Percentiles rank a stretch among this genome's conserved stretches.
Conservation (phyloP, 2,329 filamentous ascomycete species). For the Hymenoscyphus linearis region DNA sequence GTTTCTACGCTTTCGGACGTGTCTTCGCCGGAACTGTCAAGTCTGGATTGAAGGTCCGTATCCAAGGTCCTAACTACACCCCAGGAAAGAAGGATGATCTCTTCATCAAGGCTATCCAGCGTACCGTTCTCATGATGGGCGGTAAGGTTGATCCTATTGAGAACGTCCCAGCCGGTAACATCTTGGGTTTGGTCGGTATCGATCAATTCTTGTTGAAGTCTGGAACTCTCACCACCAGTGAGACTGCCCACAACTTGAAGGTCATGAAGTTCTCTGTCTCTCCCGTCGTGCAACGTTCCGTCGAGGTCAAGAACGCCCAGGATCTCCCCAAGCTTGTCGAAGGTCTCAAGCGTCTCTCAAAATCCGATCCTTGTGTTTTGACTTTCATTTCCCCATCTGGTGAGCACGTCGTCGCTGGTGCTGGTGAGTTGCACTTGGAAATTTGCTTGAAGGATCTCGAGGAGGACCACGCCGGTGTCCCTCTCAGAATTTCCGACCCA, state of each 20-base stretch:
- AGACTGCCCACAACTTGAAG: conserved; percentile 99
- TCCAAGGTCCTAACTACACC: conserved; percentile 98
- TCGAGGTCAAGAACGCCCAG: conserved; percentile 99
- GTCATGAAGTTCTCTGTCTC: conserved; percentile 99
- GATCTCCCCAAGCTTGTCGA: conserved; percentile 99
- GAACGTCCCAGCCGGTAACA: conserved; percentile 99
- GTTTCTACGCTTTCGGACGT: conserved; percentile 99
- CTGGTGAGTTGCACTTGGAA: conserved; percentile 98
- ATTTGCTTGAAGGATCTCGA: conserved; percentile 99
- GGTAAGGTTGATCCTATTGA: conserved; percentile 98
- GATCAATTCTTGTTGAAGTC: conserved; percentile 99
- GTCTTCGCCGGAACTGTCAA: conserved; percentile 98
- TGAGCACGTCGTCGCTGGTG: conserved; percentile 98
- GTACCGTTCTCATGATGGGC: conserved; percentile 99
- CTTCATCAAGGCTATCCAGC: conserved; percentile 99
- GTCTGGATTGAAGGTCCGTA: conserved; percentile 98
- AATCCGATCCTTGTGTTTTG: conserved; percentile 98
- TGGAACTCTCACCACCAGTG: conserved; percentile 95
- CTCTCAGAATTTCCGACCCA: conserved; percentile 94
- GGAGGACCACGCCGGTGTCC: conserved; percentile 98
- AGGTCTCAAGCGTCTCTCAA: conserved; percentile 99
- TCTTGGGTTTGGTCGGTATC: conserved; percentile 97
- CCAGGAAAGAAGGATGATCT: conserved; percentile 99
- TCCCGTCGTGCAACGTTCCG: conserved; percentile 95
- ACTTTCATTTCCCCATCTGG: conserved; percentile 84